phyloP scores from a whole-genome alignment of 2,329 filamentous ascomycete genomes.

The Cladophialophora carrionii region DNA sequence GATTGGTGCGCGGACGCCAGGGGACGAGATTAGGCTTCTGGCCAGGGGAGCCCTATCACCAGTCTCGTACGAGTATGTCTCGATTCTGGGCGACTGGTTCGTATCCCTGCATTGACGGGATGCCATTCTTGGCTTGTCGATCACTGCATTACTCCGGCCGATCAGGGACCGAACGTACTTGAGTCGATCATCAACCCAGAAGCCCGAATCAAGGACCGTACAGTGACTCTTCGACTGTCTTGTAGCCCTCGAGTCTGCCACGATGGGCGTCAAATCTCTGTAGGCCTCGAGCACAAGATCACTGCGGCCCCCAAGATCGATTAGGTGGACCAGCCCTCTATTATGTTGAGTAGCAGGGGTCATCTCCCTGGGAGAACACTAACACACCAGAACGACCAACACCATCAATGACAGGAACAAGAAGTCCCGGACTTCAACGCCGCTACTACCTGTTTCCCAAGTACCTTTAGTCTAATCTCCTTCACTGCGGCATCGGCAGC shows the following conservation, averaged over 20 bases:
- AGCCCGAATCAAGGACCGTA: too few relatives aligned
- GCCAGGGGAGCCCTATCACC: too few relatives aligned
- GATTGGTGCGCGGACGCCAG: background rate
- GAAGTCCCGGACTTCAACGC: background rate
- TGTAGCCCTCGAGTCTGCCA: too few relatives aligned
- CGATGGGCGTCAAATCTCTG: background rate
- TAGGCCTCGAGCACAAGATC: background rate
- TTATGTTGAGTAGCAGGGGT: background rate
- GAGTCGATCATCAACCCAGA: background rate
- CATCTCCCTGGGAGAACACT: background rate
- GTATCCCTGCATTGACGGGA: background rate
- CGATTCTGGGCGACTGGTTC: too few relatives aligned
- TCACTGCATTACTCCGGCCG: background rate
- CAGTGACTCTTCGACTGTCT: too few relatives aligned
- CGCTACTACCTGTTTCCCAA: background rate
- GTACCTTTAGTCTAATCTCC: background rate
- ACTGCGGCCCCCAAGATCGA: background rate
- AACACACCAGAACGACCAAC: background rate
- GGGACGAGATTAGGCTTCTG: background rate
- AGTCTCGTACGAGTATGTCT: too few relatives aligned
- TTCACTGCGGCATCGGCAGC: too few relatives aligned
- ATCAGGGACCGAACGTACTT: background rate
- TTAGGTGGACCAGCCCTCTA: background rate
- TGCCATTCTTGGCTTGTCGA: background rate
- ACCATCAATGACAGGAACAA: background rate